Evolutionary conservation across 768 basidiomycete genomes (phyloP).

Genomic region (Piloderma croceum): DNA sequence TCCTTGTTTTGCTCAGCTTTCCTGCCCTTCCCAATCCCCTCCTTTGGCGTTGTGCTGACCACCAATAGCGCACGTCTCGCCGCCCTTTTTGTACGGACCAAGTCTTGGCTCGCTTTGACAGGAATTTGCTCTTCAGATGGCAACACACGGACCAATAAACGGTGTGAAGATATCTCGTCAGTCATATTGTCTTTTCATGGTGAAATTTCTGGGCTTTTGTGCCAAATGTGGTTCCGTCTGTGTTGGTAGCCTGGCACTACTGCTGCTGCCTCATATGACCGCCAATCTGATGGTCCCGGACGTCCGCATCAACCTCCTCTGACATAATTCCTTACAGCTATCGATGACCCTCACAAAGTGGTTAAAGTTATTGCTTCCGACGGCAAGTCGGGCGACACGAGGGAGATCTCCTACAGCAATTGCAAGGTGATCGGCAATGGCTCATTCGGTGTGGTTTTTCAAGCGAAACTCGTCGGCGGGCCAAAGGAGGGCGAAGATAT

Average conservation of each 20-base stretch:
- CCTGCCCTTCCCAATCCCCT: conserved; percentile 1
- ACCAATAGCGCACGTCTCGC: neutral
- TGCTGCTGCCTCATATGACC: neutral
- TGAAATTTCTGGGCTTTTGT: no score
- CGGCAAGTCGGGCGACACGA: conserved; percentile 86
- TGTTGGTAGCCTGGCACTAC: neutral
- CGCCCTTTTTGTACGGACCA: conserved; percentile 1
- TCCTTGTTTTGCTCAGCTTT: conserved; percentile 1
- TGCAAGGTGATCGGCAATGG: conserved; percentile 99
- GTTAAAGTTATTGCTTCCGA: conserved; percentile 93
- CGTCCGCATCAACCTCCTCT: conserved; percentile 33
- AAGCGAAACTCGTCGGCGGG: conserved; percentile 76
- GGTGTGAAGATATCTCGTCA: conserved; percentile 82
- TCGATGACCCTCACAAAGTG: conserved; percentile 95
- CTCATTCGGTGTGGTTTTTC: conserved; percentile 98
- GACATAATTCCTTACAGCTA: conserved; percentile 44
- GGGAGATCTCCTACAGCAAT: conserved; percentile 89
- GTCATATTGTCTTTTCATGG: conserved; percentile 32
- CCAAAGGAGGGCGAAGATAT: conserved; percentile 75
- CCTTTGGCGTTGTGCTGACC: neutral
- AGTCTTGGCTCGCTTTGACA: neutral
- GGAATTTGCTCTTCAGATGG: conserved; percentile 40
- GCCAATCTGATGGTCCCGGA: conserved; percentile 1
- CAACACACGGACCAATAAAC: conserved; percentile 77
- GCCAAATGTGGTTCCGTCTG: neutral